phyloP scores from a whole-genome alignment of 352 stramenopile species.

The Pythium dissimile region DNA sequence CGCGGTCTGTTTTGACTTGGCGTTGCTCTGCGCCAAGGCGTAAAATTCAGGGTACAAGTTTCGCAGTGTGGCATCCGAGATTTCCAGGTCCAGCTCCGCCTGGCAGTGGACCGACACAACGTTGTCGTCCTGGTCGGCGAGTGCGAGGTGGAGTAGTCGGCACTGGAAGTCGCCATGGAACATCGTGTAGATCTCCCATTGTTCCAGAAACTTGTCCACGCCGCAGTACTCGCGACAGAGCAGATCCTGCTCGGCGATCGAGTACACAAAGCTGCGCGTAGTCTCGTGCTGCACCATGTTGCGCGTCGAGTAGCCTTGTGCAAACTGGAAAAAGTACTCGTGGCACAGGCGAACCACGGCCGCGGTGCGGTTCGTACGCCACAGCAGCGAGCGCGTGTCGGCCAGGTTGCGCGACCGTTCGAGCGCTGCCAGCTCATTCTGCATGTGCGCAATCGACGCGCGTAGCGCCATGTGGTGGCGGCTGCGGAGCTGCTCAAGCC shows the following conservation, averaged over 20 bases:
- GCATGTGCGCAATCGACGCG: conserved; percentile 32
- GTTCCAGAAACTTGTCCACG: conserved; percentile 33
- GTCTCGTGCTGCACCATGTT: conserved; percentile 4
- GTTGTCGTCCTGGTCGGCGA: conserved; percentile 33
- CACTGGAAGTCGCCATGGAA: conserved; percentile 39
- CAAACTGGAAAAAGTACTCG: conserved; percentile 48
- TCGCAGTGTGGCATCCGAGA: conserved; percentile 41
- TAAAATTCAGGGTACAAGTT: conserved; percentile 48
- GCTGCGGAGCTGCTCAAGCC: not conserved
- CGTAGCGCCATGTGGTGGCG: conserved; percentile 16
- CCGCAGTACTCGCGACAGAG: conserved; percentile 49
- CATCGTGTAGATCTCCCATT: conserved; percentile 61
- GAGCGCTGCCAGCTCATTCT: conserved; percentile 29
- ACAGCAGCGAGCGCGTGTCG: conserved; percentile 35
- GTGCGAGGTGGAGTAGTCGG: conserved; percentile 21
- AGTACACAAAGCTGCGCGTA: conserved; percentile 29
- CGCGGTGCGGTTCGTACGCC: conserved; percentile 37
- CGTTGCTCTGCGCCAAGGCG: conserved; percentile 21
- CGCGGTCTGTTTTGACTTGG: conserved; percentile 17
- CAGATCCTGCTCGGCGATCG: conserved; percentile 31
- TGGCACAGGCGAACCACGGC: conserved; percentile 35
- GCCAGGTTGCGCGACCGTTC: conserved; percentile 37
- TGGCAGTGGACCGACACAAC: conserved; percentile 35
- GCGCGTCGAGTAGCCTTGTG: conserved; percentile 26
- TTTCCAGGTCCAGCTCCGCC: conserved; percentile 32